Evolutionary conservation across 352 stramenopile genomes (phyloP).

Genomic region (Pythium volutum): DNA sequence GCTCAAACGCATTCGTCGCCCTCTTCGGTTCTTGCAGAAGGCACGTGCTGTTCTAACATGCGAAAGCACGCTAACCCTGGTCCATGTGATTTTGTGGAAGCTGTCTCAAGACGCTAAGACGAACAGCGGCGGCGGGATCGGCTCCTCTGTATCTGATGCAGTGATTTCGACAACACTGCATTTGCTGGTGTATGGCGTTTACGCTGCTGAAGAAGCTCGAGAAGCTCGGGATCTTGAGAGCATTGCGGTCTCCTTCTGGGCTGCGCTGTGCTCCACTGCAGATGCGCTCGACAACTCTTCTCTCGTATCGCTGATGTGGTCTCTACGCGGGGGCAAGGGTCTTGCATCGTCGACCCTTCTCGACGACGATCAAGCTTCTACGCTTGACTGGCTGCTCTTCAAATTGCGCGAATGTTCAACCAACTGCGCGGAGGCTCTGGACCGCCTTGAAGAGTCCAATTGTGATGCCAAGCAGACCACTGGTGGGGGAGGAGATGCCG

Average conservation of each 20-base stretch:
- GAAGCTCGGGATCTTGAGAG: not conserved
- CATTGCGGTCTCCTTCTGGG: constrained; percentile 44
- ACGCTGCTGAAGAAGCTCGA: constrained; percentile 40
- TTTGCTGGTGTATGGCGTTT: constrained; percentile 73
- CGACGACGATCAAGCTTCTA: constrained; percentile 72
- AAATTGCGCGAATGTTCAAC: constrained; percentile 50
- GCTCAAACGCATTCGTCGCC: constrained; percentile 18
- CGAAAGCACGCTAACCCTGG: constrained; percentile 58
- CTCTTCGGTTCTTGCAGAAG: constrained; percentile 46
- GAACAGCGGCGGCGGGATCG: constrained; percentile 9
- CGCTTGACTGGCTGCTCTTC: constrained; percentile 72
- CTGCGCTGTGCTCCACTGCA: constrained; percentile 37
- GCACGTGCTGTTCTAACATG: constrained; percentile 66
- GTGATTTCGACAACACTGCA: constrained; percentile 83
- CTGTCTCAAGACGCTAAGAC: constrained; percentile 22
- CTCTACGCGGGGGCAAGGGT: constrained; percentile 39
- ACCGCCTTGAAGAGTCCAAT: constrained; percentile 28
- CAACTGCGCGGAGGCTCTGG: constrained; percentile 28
- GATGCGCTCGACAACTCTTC: constrained; percentile 37
- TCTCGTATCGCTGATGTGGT: constrained; percentile 49
- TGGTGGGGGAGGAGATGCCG: not conserved
- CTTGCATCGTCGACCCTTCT: constrained; percentile 32
- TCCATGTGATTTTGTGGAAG: constrained; percentile 68
- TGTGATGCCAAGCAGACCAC: constrained; percentile 1
- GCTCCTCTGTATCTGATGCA: constrained; percentile 64